A percentile compares a stretch with the other conserved stretches of the same genome.
phyloP scores from a whole-genome alignment of 306 rosid species.

The Acmispon strigosus region DNA sequence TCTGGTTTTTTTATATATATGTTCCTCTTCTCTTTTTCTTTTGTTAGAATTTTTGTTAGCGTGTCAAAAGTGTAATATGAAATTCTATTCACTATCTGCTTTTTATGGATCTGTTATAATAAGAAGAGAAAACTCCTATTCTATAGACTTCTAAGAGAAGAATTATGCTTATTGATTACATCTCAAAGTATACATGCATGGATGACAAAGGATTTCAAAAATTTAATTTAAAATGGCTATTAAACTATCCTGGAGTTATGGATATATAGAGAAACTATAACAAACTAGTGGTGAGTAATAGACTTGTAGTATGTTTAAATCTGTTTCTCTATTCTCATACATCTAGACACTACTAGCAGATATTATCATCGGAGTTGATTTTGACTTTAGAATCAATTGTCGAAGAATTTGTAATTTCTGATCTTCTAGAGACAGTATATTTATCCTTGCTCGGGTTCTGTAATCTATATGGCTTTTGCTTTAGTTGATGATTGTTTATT shows the following conservation, averaged over 20 bases:
- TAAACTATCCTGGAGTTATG: background rate
- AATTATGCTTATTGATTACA: background rate
- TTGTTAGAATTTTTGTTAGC: background rate
- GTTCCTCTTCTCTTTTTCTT: background rate
- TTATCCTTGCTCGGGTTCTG: background rate
- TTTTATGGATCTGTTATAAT: conserved; percentile 16
- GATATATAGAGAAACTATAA: background rate
- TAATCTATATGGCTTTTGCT: background rate
- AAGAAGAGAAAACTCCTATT: background rate
- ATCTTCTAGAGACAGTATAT: background rate
- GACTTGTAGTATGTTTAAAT: too few species aligned
- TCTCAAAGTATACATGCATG: background rate
- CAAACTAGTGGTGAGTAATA: background rate
- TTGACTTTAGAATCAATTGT: too few species aligned
- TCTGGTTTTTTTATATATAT: background rate
- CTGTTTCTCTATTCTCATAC: too few species aligned
- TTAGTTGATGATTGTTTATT: background rate
- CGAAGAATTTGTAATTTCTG: background rate
- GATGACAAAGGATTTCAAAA: background rate
- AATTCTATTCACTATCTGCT: background rate
- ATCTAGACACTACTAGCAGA: too few species aligned
- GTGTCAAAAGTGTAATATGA: background rate
- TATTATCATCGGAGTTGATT: too few species aligned
- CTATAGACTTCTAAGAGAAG: background rate
- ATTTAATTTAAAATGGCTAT: background rate